Conservation (phyloP, 768 basidiomycete genomes). For the Pholiota microspora region DNA sequence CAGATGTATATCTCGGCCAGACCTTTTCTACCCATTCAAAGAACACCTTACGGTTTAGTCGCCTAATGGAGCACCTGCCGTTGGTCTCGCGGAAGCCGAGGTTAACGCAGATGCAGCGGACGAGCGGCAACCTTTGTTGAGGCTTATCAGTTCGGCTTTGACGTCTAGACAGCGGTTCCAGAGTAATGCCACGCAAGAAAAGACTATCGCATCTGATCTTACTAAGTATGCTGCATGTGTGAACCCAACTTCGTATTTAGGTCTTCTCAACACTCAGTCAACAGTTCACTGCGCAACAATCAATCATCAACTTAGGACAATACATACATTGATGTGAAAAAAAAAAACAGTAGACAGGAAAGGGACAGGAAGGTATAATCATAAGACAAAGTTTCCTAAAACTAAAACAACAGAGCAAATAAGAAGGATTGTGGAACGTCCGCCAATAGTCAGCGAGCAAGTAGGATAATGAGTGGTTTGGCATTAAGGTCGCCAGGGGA, state of each 20-base stretch:
- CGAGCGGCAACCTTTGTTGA: no score
- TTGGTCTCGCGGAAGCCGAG: constrained; percentile 14
- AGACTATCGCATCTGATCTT: background rate
- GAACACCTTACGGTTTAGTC: background rate
- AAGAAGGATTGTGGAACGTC: constrained; percentile 17
- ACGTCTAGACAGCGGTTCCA: constrained; percentile 17
- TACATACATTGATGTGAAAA: constrained; percentile 5
- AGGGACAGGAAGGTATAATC: constrained; percentile 9
- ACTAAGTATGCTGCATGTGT: background rate
- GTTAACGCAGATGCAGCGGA: constrained; percentile 10
- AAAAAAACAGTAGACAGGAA: constrained; percentile 1
- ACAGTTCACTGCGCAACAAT: constrained; percentile 5
- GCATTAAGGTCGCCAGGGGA: constrained; percentile 16
- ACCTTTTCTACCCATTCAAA: background rate
- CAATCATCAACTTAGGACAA: background rate
- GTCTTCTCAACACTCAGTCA: background rate
- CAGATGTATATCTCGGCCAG: background rate
- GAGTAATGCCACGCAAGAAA: constrained; percentile 1
- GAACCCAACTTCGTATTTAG: background rate
- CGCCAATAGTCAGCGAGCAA: constrained; percentile 11
- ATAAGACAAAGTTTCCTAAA: constrained; percentile 13
- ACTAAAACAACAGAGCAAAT: constrained; percentile 4
- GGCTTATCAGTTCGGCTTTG: constrained; percentile 20
- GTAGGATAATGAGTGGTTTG: constrained; percentile 18
- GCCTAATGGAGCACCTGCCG: constrained; percentile 10